These are phyloP conservation scores for Cryoendolithus antarcticus DNA, from an alignment of 2,329 filamentous ascomycete genomes.

Conservation along the genomic window DNA sequence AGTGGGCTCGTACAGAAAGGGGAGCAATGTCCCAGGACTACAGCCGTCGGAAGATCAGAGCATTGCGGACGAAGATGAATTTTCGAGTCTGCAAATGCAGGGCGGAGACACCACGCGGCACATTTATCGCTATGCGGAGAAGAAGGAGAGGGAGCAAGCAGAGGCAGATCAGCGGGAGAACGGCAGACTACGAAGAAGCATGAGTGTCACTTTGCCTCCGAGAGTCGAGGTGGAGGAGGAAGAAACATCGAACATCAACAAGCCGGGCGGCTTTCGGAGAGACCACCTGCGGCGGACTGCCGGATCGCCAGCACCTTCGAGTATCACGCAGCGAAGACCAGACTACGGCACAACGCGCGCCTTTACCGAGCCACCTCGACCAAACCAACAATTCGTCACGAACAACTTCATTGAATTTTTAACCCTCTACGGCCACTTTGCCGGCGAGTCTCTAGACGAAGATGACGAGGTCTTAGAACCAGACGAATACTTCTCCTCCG, in stretches of 20 bases:
- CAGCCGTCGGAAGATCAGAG: constrained; percentile 17
- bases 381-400: constrained; percentile 59
- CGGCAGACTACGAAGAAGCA: constrained; percentile 59
- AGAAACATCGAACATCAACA: constrained; percentile 80
- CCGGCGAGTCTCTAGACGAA: constrained; percentile 90
- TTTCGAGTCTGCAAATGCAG: constrained; percentile 84
- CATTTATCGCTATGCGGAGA: constrained; percentile 94
- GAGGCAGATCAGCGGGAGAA: constrained; percentile 48
- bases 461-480: constrained; percentile 81
- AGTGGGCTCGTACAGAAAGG: constrained; percentile 16
- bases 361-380: constrained; percentile 14
- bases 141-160: constrained; percentile 69
- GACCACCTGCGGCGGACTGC: constrained; percentile 72
- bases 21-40: constrained; percentile 12
- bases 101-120: constrained; percentile 89
- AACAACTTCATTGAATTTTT: constrained; percentile 93
- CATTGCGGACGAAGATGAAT: constrained; percentile 58
- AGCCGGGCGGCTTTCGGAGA: constrained; percentile 84
- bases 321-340: constrained; percentile 26
- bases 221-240: constrained; percentile 64
- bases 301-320: constrained; percentile 39
- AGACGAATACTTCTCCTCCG: constrained; percentile 84
- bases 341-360: constrained; percentile 14
- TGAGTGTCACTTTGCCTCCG: constrained; percentile 76
- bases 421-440: constrained; percentile 91